Percentiles rank a stretch among this genome's conserved stretches.
These are phyloP conservation scores for Metschnikowia lachancei DNA, from an alignment of 805 yeast species.

Conservation along the genomic window DNA sequence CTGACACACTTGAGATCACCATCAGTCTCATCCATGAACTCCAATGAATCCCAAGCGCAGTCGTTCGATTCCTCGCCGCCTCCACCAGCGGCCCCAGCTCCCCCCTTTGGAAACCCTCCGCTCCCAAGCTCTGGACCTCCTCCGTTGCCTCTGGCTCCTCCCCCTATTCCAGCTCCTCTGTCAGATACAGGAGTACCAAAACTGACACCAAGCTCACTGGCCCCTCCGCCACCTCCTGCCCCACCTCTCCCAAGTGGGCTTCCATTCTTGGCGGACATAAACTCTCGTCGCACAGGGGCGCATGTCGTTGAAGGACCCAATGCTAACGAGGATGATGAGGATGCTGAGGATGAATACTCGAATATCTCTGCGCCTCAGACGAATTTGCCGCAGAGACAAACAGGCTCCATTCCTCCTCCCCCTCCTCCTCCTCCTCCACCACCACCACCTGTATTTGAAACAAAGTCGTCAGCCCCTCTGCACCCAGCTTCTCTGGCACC, in stretches of 20 bases:
- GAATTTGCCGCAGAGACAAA: constrained; percentile 2
- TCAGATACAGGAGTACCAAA: constrained; percentile 5
- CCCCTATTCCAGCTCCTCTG: constrained; percentile 12
- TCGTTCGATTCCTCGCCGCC: constrained; percentile 7
- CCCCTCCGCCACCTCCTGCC: constrained; percentile 15
- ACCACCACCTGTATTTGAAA: constrained; percentile 20
- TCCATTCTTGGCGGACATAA: constrained; percentile 20
- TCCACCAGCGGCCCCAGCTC: constrained; percentile 1
- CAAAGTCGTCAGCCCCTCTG: constrained; percentile 15
- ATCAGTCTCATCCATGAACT: constrained; percentile 23
- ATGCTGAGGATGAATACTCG: not conserved
- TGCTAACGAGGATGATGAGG: not conserved
- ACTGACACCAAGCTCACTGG: constrained; percentile 1
- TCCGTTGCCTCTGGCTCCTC: constrained; percentile 16
- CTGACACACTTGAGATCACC: constrained; percentile 31
- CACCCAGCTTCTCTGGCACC: constrained; percentile 13
- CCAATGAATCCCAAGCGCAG: constrained; percentile 12
- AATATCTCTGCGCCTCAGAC: not conserved
- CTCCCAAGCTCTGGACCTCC: constrained; percentile 17
- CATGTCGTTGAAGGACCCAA: constrained; percentile 4
- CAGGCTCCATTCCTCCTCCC: constrained; percentile 22
- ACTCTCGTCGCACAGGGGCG: constrained; percentile 13
- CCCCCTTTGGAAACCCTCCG: constrained; percentile 1
- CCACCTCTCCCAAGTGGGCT: constrained; percentile 12
- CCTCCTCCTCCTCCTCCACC: constrained; percentile 20